Conservation (phyloP, 1,139 yeast species). For the Arxiozyma heterogenica region DNA sequence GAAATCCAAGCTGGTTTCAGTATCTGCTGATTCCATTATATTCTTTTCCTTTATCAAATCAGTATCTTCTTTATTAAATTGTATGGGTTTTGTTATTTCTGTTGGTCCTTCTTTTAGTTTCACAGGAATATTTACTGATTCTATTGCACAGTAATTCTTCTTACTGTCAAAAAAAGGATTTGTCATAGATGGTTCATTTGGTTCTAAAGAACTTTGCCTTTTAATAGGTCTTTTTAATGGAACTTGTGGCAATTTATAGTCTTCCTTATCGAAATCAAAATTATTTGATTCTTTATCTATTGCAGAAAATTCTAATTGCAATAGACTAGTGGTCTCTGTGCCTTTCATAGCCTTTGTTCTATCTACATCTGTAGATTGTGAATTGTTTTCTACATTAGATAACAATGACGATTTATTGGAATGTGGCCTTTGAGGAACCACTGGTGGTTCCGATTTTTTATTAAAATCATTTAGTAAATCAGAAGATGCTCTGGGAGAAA, state of each 20-base stretch:
- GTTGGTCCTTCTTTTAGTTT: neutral
- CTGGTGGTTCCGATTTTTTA: neutral
- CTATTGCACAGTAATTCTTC: too few species aligned
- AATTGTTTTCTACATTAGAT: neutral
- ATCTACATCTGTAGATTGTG: neutral
- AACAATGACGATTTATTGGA: neutral
- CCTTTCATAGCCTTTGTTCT: too few species aligned
- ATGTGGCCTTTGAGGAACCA: conserved; percentile 2
- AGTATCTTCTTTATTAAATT: neutral
- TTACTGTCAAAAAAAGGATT: neutral
- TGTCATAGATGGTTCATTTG: neutral
- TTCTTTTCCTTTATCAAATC: neutral
- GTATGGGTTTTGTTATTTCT: neutral
- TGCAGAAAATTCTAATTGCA: neutral
- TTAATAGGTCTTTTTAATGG: neutral
- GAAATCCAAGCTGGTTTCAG: neutral
- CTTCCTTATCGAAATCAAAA: neutral
- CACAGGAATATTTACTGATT: neutral
- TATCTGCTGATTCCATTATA: neutral
- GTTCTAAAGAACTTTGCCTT: neutral
- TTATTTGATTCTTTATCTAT: neutral
- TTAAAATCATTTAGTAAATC: neutral
- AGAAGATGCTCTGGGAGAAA: neutral
- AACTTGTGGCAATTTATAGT: neutral
- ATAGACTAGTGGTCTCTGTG: neutral